These are phyloP conservation scores for Globisporangium paroecandrum DNA, from an alignment of 352 stramenopile genomes.

Conservation along the genomic window DNA sequence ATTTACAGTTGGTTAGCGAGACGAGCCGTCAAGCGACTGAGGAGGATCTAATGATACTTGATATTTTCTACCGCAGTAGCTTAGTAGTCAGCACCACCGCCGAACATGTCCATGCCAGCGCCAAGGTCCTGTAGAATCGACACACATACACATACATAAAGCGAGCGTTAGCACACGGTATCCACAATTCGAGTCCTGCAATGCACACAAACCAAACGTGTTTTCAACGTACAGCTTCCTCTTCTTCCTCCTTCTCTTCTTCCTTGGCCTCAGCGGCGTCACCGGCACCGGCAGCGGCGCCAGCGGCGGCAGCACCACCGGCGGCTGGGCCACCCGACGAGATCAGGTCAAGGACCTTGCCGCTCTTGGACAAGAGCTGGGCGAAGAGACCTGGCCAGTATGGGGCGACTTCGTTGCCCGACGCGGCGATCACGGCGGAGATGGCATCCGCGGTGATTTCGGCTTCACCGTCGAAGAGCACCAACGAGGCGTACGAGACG, in stretches of 20 bases:
- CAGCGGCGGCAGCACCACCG: slow-evolving; percentile 35
- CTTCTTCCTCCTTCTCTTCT: slow-evolving; percentile 59
- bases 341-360: slow-evolving; percentile 78
- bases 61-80: slow-evolving; percentile 24
- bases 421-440: slow-evolving; percentile 61
- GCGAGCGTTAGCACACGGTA: slow-evolving; percentile 12
- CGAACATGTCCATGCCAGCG: slow-evolving; percentile 73
- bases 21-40: slow-evolving; percentile 27
- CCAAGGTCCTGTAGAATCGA: slow-evolving; percentile 40
- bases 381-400: slow-evolving; percentile 82
- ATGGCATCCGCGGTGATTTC: slow-evolving; percentile 79
- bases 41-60: slow-evolving; percentile 28
- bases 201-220: background rate
- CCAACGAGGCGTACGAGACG: slow-evolving; percentile 80
- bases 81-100: slow-evolving; percentile 63
- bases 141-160: slow-evolving; percentile 5
- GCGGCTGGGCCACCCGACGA: slow-evolving; percentile 54
- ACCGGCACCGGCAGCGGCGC: slow-evolving; percentile 32
- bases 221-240: slow-evolving; percentile 50
- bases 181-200: background rate
- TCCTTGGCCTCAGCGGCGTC: slow-evolving; percentile 35
- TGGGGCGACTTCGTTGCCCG: slow-evolving; percentile 79
- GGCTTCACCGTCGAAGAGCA: slow-evolving; percentile 82
- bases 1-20: slow-evolving; percentile 46
- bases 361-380: slow-evolving; percentile 68